A percentile compares a stretch with the other conserved stretches of the same genome.
Conservation (phyloP, 1,284 basidiomycete genomes). For the Ceratobasidium theobromae region DNA sequence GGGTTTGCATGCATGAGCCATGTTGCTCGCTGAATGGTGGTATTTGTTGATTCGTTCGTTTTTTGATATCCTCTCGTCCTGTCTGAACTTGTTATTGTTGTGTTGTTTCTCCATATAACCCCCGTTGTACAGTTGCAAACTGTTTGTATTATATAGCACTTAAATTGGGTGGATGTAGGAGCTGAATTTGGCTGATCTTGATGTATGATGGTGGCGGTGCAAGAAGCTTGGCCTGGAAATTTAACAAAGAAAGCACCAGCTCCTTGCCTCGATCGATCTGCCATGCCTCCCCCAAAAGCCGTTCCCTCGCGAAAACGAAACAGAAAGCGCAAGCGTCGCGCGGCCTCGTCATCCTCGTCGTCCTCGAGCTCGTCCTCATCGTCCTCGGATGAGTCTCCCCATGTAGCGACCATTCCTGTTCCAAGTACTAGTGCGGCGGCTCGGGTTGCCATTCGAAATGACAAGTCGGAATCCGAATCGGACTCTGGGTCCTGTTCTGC, state of each 20-base stretch:
- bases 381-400: conserved; percentile 37
- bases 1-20: conserved; percentile 16
- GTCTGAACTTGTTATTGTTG: not conserved
- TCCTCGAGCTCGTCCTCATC: conserved; percentile 45
- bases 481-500: conserved; percentile 39
- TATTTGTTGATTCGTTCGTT: conserved; percentile 11
- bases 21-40: conserved; percentile 9
- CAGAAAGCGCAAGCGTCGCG: conserved; percentile 48
- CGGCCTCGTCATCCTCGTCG: conserved; percentile 45
- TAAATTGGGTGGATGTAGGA: too few relatives aligned
- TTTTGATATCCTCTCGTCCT: not conserved
- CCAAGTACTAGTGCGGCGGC: not conserved
- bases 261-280: not conserved
- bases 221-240: not conserved
- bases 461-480: conserved; percentile 13
- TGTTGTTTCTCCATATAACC: too few relatives aligned
- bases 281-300: conserved; percentile 15
- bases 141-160: too few relatives aligned
- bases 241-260: not conserved
- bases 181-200: conserved; percentile 18
- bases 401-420: conserved; percentile 32
- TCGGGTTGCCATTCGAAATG: conserved; percentile 41
- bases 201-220: conserved; percentile 24
- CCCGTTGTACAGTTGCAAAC: too few relatives aligned
- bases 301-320: conserved; percentile 43